Evolutionary conservation across 148 eudicot species (phyloP).

Genomic region (Persicaria maculosa): DNA sequence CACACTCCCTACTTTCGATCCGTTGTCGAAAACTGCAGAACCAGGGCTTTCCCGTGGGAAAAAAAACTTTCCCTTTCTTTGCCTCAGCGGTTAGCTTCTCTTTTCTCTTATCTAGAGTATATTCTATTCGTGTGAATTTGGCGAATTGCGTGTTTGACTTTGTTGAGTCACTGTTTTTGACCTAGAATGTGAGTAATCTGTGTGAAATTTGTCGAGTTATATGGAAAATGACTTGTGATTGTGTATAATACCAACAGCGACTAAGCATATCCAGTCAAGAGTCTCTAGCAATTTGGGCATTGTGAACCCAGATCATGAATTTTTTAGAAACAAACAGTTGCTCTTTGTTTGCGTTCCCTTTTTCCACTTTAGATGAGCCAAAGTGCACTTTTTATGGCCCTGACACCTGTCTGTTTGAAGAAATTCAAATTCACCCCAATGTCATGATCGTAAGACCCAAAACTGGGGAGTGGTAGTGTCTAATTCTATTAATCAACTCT

Average conservation of each 20-base stretch:
- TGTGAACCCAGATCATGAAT: background rate
- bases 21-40: background rate
- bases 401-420: background rate
- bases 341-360: background rate
- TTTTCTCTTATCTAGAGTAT: background rate
- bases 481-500: background rate
- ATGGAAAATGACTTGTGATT: background rate
- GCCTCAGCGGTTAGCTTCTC: background rate
- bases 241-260: background rate
- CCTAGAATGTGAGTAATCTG: background rate
- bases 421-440: background rate
- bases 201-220: background rate
- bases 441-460: background rate
- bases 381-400: background rate
- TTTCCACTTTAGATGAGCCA: background rate
- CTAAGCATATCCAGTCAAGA: background rate
- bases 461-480: background rate
- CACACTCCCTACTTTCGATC: constrained; percentile 5
- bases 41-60: background rate
- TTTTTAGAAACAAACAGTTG: background rate
- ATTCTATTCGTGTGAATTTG: background rate
- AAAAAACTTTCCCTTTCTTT: background rate
- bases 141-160: constrained; percentile 10
- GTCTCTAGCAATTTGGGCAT: background rate
- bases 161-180: background rate